Base-by-base conservation (phyloP, 2,329 filamentous ascomycete genomes). In the Paradendryphiella salina region DNA sequence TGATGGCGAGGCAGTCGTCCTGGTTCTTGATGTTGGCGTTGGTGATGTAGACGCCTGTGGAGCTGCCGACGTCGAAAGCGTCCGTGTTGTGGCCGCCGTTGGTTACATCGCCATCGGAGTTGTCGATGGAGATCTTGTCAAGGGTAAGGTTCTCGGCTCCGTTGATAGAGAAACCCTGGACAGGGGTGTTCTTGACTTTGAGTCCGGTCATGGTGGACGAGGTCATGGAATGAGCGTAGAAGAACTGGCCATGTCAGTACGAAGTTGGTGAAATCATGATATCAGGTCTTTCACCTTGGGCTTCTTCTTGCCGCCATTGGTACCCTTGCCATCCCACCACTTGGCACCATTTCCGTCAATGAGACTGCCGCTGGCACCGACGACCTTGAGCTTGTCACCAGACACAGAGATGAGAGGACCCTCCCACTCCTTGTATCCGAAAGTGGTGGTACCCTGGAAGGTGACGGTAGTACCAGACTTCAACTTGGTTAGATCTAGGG, bases 401-500 rank as follows among this genome's bases (percentile, higher is more conserved):
- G 80, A 80, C 55, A 88, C 76, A 21, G 79, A 78, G 60, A 89
- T 78, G 11, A 89, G 76, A 36, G 85, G 85, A 0, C 86, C 85
- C 1, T 69, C 67, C 85, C 85, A 88, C 62, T 85, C 81, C 56
- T 82, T 75, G 73, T 86, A 87, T 15, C 77, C 85, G 63, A 85
- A 89, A 46, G 81, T 83, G n/a, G 85, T 88, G 11, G 77, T 82
- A 35, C 86, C 86, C 50, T 82, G 70, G 71, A 88, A 88, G 60
- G 80, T 82, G 55, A 87, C 78, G 47, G 70, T 77, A 11, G 82
- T 83, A 55, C 79, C 79, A 14, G 70, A 64, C 1, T 75, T 76
- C 32, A 85, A 75, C 15, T 74, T 72, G 10, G 82, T 82, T 53
- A 86, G 66, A 63, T 86, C 82, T 3, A 87, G 77, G 3, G 83